Evolutionary conservation across 345 rosid species (phyloP).

Genomic region (Trapa bicornis): DNA sequence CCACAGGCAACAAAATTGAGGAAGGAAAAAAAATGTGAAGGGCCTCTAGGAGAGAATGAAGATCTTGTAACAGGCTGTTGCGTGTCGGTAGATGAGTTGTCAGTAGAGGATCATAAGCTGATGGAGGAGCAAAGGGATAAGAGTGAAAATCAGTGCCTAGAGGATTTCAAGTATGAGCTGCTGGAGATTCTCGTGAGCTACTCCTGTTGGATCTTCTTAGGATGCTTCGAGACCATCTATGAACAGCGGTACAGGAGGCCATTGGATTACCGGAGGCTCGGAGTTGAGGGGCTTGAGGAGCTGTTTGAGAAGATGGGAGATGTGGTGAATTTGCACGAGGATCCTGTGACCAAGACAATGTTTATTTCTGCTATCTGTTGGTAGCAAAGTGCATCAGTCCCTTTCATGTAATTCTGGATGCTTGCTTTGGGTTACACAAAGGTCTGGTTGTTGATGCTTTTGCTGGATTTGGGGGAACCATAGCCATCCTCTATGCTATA

Average conservation of each 20-base stretch:
- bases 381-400: slow-evolving; percentile 8
- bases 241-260: slow-evolving; percentile 70
- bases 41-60: slow-evolving; percentile 20
- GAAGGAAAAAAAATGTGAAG: slow-evolving; percentile 53
- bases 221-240: slow-evolving; percentile 71
- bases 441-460: not conserved
- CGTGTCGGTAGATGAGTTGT: slow-evolving; percentile 62
- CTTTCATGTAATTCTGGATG: not conserved
- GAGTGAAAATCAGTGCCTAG: slow-evolving; percentile 24
- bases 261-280: slow-evolving; percentile 39
- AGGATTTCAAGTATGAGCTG: slow-evolving; percentile 67
- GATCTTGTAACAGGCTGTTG: slow-evolving; percentile 16
- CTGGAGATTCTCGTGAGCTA: slow-evolving; percentile 87
- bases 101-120: slow-evolving; percentile 50
- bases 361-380: slow-evolving; percentile 33
- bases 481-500: too few species aligned
- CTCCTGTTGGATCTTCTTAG: slow-evolving; percentile 52
- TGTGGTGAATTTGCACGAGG: slow-evolving; percentile 55
- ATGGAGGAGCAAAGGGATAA: slow-evolving; percentile 27
- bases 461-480: too few species aligned
- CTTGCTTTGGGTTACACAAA: not conserved
- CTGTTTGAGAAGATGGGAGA: slow-evolving; percentile 55
- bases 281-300: slow-evolving; percentile 64
- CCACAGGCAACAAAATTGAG: slow-evolving; percentile 33
- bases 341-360: slow-evolving; percentile 43